Evolutionary conservation across 2,329 filamentous ascomycete genomes (phyloP).

Genomic region (Venturia nashicola): DNA sequence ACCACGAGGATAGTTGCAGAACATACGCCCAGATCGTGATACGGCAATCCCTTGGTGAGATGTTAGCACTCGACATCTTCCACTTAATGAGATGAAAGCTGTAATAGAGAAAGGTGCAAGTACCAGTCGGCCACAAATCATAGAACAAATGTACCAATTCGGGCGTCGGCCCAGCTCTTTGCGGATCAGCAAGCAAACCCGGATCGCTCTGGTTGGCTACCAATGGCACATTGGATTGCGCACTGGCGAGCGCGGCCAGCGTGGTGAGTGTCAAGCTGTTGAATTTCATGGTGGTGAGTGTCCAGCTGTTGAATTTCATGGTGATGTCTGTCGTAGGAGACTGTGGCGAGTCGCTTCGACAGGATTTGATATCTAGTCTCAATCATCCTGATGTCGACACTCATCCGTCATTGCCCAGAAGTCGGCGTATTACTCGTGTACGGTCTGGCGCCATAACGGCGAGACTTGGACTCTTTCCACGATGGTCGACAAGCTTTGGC

Average conservation of each 20-base stretch:
- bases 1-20: conserved; percentile 39
- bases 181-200: background rate
- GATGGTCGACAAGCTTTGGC: too few relatives aligned
- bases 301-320: background rate
- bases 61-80: background rate
- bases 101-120: background rate
- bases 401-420: background rate
- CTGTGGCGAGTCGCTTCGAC: background rate
- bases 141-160: conserved; percentile 40
- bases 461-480: background rate
- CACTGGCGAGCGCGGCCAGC: background rate
- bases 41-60: conserved; percentile 34
- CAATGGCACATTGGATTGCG: background rate
- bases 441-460: background rate
- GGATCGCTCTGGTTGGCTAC: background rate
- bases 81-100: background rate
- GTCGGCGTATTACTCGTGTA: background rate
- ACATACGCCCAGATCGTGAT: conserved; percentile 36
- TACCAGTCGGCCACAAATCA: conserved; percentile 36
- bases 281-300: background rate
- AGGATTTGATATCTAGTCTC: background rate
- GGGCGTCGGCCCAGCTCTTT: conserved; percentile 26
- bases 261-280: background rate
- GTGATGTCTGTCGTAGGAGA: background rate
- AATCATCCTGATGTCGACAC: background rate